Conservation (phyloP, 1,284 basidiomycete genomes). For the Trametes sp. region DNA sequence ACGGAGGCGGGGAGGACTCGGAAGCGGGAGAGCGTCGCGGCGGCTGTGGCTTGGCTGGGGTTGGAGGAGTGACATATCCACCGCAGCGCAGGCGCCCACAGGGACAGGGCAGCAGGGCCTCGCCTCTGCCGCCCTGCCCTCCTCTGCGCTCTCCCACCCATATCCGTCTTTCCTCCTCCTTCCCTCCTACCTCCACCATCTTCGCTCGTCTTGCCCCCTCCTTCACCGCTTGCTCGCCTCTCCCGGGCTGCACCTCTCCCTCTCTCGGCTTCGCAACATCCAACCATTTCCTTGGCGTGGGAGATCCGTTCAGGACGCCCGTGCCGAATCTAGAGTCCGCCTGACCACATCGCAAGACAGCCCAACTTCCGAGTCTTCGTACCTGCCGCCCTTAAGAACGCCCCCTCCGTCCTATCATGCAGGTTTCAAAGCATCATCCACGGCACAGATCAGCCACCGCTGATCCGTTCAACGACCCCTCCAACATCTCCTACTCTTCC, state of each 20-base stretch:
- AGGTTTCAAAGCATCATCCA: conserved; percentile 44
- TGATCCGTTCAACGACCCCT: conserved; percentile 66
- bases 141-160: conserved; percentile 3
- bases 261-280: conserved; percentile 8
- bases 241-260: background rate
- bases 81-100: background rate
- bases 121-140: conserved; percentile 4
- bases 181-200: conserved; percentile 21
- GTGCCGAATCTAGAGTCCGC: conserved; percentile 28
- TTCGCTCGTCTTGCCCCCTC: conserved; percentile 10
- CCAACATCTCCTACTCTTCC: conserved; percentile 44
- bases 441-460: conserved; percentile 57
- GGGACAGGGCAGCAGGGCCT: background rate
- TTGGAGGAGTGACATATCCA: background rate
- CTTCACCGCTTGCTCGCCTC: conserved; percentile 5
- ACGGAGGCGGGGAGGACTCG: conserved; percentile 4
- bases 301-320: conserved; percentile 32
- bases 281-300: conserved; percentile 38
- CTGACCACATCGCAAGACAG: conserved; percentile 28
- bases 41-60: no score
- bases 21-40: background rate
- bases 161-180: conserved; percentile 6
- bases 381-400: conserved; percentile 24
- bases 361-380: conserved; percentile 15
- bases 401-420: conserved; percentile 36